phyloP scores from a whole-genome alignment of 75 land plant genomes.

The Adiantum capillusveneris region DNA sequence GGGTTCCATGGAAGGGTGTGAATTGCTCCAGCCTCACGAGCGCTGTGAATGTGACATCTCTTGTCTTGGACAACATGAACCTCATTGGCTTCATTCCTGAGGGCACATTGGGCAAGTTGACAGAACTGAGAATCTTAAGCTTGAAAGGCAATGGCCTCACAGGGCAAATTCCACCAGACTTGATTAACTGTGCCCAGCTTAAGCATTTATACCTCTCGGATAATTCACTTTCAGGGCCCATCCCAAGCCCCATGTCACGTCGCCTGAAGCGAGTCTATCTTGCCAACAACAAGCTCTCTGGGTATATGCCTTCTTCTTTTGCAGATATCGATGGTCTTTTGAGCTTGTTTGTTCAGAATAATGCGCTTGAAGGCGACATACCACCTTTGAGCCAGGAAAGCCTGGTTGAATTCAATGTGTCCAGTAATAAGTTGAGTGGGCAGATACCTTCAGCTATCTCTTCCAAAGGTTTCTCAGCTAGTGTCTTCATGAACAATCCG shows the following conservation, averaged over 20 bases:
- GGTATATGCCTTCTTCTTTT: conserved; percentile 8
- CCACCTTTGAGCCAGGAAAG: too few species aligned
- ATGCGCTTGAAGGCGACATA: conserved; percentile 57
- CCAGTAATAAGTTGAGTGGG: too few species aligned
- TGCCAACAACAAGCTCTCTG: conserved; percentile 10
- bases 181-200: conserved; percentile 27
- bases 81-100: conserved; percentile 53
- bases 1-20: too few species aligned
- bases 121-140: conserved; percentile 41
- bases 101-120: conserved; percentile 36
- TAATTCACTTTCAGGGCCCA: conserved; percentile 34
- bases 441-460: too few species aligned
- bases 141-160: conserved; percentile 50
- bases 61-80: too few species aligned
- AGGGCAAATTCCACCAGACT: conserved; percentile 53
- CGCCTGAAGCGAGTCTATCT: conserved; percentile 13
- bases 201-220: conserved; percentile 52
- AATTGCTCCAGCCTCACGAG: too few species aligned
- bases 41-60: too few species aligned
- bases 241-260: conserved; percentile 7
- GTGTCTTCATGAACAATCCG: too few species aligned
- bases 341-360: conserved; percentile 49
- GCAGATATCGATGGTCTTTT: too few species aligned
- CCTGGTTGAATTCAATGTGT: conserved; percentile 16
- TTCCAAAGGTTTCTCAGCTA: too few species aligned